Evolutionary conservation across 345 rosid species (phyloP).

Genomic region (Heritiera fomes): DNA sequence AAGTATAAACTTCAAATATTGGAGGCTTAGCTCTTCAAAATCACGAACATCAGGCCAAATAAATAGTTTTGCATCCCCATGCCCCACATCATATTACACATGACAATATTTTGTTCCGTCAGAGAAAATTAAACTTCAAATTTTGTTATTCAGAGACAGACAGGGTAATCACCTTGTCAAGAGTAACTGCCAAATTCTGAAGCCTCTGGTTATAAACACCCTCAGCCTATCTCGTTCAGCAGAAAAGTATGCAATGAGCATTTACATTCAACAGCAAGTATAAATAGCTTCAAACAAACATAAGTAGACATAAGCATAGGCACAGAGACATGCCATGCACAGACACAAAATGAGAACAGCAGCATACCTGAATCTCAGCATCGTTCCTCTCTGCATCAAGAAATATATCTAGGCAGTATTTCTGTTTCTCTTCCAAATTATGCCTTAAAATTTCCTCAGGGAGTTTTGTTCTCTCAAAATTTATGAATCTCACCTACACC

Average conservation of each 20-base stretch:
- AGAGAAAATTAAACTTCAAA: conserved; percentile 1
- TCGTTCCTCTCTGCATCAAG: conserved; percentile 93
- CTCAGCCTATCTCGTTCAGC: conserved; percentile 70
- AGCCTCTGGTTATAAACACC: conserved; percentile 99
- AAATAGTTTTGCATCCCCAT: background rate
- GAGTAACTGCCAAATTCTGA: conserved; percentile 96
- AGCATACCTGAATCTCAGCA: conserved; percentile 94
- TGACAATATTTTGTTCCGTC: background rate
- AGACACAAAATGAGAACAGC: conserved; percentile 12
- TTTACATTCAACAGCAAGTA: conserved; percentile 21
- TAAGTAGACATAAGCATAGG: background rate
- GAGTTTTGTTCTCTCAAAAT: conserved; percentile 92
- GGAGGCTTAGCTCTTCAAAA: background rate
- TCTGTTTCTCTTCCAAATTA: conserved; percentile 90
- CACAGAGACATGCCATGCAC: background rate
- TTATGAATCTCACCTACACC: conserved; percentile 93
- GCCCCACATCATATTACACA: background rate
- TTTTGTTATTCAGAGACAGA: conserved; percentile 2
- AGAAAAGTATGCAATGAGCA: conserved; percentile 29
- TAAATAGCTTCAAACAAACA: background rate
- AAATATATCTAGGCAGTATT: conserved; percentile 68
- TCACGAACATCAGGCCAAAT: background rate
- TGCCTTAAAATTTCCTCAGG: conserved; percentile 89
- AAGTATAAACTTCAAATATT: background rate
- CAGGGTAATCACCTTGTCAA: conserved; percentile 76